Evolutionary conservation across 768 basidiomycete genomes (phyloP), one percentile per base, ranked within the genome.

Genomic region (Pilatotrama ljubarskyi): DNA sequence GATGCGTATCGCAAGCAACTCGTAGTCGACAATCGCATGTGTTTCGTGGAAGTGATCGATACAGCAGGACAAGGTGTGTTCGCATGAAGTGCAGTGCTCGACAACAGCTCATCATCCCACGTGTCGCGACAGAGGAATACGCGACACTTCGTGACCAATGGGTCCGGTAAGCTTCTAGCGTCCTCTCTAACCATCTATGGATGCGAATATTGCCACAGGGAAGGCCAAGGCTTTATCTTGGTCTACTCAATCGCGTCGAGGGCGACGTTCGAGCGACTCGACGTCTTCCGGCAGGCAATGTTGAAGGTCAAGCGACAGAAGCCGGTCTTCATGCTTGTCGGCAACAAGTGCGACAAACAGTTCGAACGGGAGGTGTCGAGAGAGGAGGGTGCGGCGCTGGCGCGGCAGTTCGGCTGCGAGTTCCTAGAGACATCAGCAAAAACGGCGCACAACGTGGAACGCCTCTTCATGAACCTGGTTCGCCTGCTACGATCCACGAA

Each of bases 361-460:
- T 87, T 87, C 64, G 90, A 92, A 67, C 85, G 95, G 35, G 94
- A 96, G 70, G 95, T 98, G 10, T 90, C 92, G 46, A 86, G 84
- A 64, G 93, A 96, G 68, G 95, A 98, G 67, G 97, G 94, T 13
- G 80, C 82, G 17, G 83, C 84, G 9, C 77, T 96, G 53, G 96
- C 97, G 32, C 82, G 85, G 65, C 80, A 84, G 53, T 88, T 95
- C 64, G 91, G 92, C 51, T 97, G 94, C 78, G 91, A 91, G 59
- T 96, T 98, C 74, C 87, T 94, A 73, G 96, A 98, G 74, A 95
- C 96, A 32, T 92, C 89, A n/a, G 96, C 96, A 37, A 96, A 96
- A 80, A 95, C 93, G 37, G 87, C 95, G 48, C 81, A 87, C 69
- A 96, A 98, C 70, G 92, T 98, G 59, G 94, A 98, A 70, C 81